phyloP scores from a whole-genome alignment of 164 flowering plant genomes.

The Vitis rupestris region DNA sequence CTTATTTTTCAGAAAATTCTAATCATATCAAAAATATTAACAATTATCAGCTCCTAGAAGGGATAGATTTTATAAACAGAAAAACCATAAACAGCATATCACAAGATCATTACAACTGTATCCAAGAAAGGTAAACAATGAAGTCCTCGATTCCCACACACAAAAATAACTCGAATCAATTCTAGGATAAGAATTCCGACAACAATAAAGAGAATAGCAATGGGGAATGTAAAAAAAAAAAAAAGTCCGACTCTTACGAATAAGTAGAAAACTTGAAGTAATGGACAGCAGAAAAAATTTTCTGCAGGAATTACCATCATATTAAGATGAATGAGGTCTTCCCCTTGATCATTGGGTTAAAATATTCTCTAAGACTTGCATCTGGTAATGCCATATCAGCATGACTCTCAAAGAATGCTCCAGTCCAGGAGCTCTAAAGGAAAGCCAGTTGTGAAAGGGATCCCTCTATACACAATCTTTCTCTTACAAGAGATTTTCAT shows the following conservation, averaged over 20 bases:
- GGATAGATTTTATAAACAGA: neutral
- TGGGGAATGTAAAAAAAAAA: too few relatives aligned
- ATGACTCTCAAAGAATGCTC: neutral
- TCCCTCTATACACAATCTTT: neutral
- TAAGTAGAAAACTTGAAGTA: too few relatives aligned
- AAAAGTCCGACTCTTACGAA: too few relatives aligned
- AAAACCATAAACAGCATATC: neutral
- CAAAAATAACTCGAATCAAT: too few relatives aligned
- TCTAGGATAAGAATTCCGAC: too few relatives aligned
- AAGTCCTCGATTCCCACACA: too few relatives aligned
- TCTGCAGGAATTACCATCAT: neutral
- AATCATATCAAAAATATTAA: slow-evolving; percentile 13
- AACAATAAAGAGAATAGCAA: too few relatives aligned
- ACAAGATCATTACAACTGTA: neutral
- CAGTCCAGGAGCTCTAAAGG: neutral
- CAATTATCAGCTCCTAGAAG: neutral
- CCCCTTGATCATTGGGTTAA: neutral
- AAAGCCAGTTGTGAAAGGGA: neutral
- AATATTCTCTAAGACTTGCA: neutral
- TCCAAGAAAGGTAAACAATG: slow-evolving; percentile 1
- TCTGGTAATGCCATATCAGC: neutral
- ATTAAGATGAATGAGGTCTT: neutral
- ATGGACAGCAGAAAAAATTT: neutral
- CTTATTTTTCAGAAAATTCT: slow-evolving; percentile 70
- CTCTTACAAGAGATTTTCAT: neutral